A percentile compares a stretch with the other conserved stretches of the same genome.
These are phyloP conservation scores for Botrytis deweyae DNA, from an alignment of 2,329 filamentous ascomycete genomes.

Conservation along the genomic window DNA sequence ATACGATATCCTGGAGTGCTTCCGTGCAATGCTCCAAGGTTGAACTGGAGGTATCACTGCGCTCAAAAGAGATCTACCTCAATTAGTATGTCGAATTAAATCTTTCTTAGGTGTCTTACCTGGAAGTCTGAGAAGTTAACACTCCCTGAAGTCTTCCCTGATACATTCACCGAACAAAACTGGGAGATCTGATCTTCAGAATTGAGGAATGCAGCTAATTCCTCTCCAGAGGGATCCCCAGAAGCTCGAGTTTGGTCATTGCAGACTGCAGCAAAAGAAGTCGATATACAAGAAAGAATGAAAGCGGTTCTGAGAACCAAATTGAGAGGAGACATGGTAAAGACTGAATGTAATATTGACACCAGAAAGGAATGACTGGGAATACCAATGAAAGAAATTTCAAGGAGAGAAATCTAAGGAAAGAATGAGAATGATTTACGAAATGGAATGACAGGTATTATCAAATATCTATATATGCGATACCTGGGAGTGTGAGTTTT, in stretches of 20 bases:
- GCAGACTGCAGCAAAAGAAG: background rate
- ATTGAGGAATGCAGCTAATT: background rate
- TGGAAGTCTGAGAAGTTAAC: background rate
- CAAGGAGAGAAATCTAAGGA: background rate
- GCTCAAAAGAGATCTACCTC: background rate
- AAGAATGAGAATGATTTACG: background rate
- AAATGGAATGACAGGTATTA: background rate
- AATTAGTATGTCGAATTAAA: background rate
- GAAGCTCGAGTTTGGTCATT: background rate
- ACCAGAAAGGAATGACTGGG: background rate
- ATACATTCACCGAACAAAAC: background rate
- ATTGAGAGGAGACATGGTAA: background rate
- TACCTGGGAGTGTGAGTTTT: background rate
- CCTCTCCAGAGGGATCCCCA: background rate
- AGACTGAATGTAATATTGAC: background rate
- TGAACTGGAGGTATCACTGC: background rate
- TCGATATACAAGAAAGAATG: slow-evolving; percentile 10
- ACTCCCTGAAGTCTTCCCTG: background rate
- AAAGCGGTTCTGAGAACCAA: background rate
- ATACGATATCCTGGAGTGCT: background rate
- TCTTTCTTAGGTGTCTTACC: background rate
- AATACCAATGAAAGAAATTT: background rate
- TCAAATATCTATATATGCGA: background rate
- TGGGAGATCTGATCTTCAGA: background rate
- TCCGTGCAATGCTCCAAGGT: background rate